Evolutionary conservation across 129 eudicot genomes (phyloP), one percentile per base, ranked within the genome.

Genomic region (Flaveria bidentis): DNA sequence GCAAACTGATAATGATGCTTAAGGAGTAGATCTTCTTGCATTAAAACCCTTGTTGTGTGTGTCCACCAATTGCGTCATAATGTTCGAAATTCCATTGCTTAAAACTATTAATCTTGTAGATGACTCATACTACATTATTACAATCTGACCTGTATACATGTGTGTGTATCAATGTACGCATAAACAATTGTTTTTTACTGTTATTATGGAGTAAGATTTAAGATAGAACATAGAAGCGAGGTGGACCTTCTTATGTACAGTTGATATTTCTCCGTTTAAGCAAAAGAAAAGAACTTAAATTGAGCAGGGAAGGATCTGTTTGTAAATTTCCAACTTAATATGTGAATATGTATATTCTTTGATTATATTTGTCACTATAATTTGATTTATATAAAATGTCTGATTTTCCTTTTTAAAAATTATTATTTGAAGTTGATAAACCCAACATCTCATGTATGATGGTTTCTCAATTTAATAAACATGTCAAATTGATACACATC

Each of bases 1-100:
- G 47, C 73, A 49, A 18, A 62, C 11, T 47, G 73, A 41, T 63
- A 62, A 71, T 79, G 52, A 39, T 79, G 78, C 73, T 63, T 62
- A 62, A 61, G 39, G 50, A 71, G 78, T 69, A 14, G 11, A 58
- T 28, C 28, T 14, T 13, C 20, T 15, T 18, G 9, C 28, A 56
- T 56, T 56, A 7, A 7, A 56, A 11, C 28, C 28, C 62, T 56
- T 56, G 62, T 56, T 76, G 28, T 78, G 41, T 69, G 69, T 69
- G 75, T 14, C 12, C 62, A 68, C 4, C 76, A 78, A 45, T 18
- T 56, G 75, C 39, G 75, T n/a, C 69, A 26, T 15, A 22, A 44
- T 56, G 67, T 68, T 76, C 16, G 57, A 77, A 20, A 67, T 53
- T 18, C 44, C 44, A 2, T 41, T 42, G 22, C 30, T 67, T 41